phyloP scores from a whole-genome alignment of 805 yeast genomes.

The Cyberlindnera lachancei region DNA sequence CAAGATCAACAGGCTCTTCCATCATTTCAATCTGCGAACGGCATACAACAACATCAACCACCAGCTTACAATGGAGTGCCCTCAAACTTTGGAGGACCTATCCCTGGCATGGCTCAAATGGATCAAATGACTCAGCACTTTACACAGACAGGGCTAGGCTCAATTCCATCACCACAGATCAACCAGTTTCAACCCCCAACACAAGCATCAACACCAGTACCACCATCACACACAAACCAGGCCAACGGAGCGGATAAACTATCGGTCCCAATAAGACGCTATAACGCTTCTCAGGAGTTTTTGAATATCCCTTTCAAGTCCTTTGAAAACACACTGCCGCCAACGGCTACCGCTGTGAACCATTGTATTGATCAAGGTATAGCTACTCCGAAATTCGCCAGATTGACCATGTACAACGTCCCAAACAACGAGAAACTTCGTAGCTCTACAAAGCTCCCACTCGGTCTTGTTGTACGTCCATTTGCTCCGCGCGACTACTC shows the following conservation, averaged over 20 bases:
- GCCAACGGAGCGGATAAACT: constrained; percentile 6
- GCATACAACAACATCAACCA: too few species aligned
- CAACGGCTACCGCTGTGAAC: constrained; percentile 62
- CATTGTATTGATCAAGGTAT: constrained; percentile 75
- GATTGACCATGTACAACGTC: constrained; percentile 74
- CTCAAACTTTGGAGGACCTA: too few species aligned
- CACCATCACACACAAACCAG: too few species aligned
- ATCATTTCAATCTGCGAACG: too few species aligned
- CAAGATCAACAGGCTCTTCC: too few species aligned
- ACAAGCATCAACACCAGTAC: constrained; percentile 3
- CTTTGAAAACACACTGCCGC: constrained; percentile 74
- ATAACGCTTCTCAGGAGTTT: constrained; percentile 15
- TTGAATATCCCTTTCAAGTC: constrained; percentile 48
- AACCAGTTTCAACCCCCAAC: too few species aligned
- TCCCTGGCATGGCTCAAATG: not conserved
- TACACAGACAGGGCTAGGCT: too few species aligned
- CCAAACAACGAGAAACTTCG: constrained; percentile 71
- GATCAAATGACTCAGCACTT: not conserved
- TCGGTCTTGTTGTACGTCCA: constrained; percentile 77
- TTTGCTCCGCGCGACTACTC: constrained; percentile 55
- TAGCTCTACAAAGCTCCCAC: constrained; percentile 64
- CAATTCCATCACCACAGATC: too few species aligned
- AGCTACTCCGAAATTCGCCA: constrained; percentile 70
- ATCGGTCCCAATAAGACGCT: constrained; percentile 15
- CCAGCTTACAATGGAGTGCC: too few species aligned